Evolutionary conservation across 345 rosid genomes (phyloP), one percentile per base, ranked within the genome.

Genomic region (Populus pruinosa): DNA sequence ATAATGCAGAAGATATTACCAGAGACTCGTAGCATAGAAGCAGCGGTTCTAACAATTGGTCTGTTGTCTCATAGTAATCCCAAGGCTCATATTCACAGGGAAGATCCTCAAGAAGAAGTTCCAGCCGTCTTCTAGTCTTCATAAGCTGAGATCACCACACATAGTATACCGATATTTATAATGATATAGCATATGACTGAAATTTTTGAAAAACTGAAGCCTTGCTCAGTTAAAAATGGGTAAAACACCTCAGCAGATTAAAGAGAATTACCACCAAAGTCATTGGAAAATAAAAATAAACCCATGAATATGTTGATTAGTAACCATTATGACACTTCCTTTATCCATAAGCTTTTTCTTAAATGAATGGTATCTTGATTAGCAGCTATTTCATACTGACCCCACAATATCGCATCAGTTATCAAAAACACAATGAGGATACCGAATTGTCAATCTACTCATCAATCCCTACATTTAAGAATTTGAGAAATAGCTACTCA

Each of bases 41-140:
- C 80, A 96, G 78, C 39, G 97, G 98, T 69, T 91, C 97, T 71
- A 96, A 75, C 70, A 96, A 90, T 76, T 96, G 98, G 63, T 93
- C 91, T 56, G 90, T 66, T 64, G 93, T 89, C 82, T 96, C 99
- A 83, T 92, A 96, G 74, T 89, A 90, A 71, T 90, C 92, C 86
- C 84, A 82, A 70, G 91, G 83, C 69, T 92, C 96, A 80, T 84
- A 82, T 75, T 93, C 99, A 82, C 99, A 92, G 23, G 97, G 99
- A 85, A 93, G 91, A 87, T 89, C 97, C 87, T 93, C 99, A 35
- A 96, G 94, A 75, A 90, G 88, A 79, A 90, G 91, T 82, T 96
- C 99, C 81, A 93, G 85, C 80, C 94, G 84, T 76, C 85, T 87
- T 78, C 88, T 80, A 56, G 99, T 86, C 90, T 85, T 93, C 90